Evolutionary conservation across 352 stramenopile species (phyloP).

Genomic region (Phytophthora constricta): DNA sequence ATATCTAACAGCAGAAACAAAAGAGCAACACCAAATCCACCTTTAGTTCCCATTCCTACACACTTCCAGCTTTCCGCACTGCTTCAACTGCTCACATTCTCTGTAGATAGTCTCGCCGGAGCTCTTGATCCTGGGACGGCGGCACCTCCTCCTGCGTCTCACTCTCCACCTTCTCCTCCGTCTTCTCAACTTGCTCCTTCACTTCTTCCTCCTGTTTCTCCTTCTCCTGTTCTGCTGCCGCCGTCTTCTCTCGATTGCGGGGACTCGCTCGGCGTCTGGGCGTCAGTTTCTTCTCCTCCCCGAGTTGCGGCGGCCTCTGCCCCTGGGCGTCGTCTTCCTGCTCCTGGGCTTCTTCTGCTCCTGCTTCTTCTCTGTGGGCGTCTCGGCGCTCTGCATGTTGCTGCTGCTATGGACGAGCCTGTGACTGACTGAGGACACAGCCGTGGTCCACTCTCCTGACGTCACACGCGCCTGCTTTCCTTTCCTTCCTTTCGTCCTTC

Average conservation of each 20-base stretch:
- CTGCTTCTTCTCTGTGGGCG: neutral
- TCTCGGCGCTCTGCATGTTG: neutral
- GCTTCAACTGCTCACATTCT: conserved; percentile 38
- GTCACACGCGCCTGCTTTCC: neutral
- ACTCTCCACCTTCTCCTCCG: conserved; percentile 14
- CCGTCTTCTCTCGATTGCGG: conserved; percentile 7
- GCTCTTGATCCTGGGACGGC: conserved; percentile 28
- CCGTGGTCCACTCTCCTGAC: neutral
- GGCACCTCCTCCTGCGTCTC: conserved; percentile 17
- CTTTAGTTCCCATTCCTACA: too few species aligned
- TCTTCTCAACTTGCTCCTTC: neutral
- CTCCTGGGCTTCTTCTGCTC: conserved; percentile 15
- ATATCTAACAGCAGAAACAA: conserved; percentile 45
- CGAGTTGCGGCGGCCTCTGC: conserved; percentile 25
- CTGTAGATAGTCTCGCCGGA: conserved; percentile 38
- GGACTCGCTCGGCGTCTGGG: conserved; percentile 39
- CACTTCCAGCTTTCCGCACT: too few species aligned
- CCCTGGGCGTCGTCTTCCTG: conserved; percentile 27
- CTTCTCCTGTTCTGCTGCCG: conserved; percentile 16
- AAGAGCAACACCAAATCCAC: neutral
- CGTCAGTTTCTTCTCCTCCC: conserved; percentile 27
- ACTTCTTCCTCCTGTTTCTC: conserved; percentile 10
- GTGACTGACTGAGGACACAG: too few species aligned
- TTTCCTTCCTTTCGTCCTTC: neutral
- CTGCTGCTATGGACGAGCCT: too few species aligned